phyloP scores from a whole-genome alignment of 2,329 filamentous ascomycete genomes.

The Pseudopyrenochaeta lycopersici region DNA sequence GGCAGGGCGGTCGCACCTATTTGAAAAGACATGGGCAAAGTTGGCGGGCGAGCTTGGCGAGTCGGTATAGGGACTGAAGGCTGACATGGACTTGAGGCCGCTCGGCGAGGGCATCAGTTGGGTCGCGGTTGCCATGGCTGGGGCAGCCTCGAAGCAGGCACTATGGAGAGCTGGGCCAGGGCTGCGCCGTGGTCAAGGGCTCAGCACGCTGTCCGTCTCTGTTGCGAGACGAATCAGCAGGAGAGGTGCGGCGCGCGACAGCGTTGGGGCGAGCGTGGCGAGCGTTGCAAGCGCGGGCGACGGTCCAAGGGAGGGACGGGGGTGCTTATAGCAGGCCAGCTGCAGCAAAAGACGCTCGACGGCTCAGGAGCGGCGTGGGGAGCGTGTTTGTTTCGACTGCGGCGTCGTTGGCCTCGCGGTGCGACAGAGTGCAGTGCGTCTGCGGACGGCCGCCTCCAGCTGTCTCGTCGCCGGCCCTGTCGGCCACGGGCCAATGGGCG shows the following conservation, averaged over 20 bases:
- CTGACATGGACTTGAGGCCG: constrained; percentile 50
- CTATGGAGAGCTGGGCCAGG: constrained; percentile 31
- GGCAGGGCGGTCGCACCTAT: constrained; percentile 57
- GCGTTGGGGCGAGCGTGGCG: constrained; percentile 13
- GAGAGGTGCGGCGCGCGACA: constrained; percentile 15
- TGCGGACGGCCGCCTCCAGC: neutral
- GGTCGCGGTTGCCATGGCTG: constrained; percentile 50
- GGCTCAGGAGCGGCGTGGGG: neutral
- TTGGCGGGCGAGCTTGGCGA: constrained; percentile 59
- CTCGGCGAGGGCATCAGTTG: constrained; percentile 58
- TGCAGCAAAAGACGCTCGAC: constrained; percentile 4
- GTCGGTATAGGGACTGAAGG: constrained; percentile 61
- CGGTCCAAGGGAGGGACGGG: neutral
- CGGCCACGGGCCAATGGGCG: neutral
- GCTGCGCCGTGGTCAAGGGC: constrained; percentile 25
- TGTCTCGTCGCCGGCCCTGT: neutral
- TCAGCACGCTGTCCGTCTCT: neutral
- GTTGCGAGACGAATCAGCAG: constrained; percentile 13
- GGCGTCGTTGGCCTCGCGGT: neutral
- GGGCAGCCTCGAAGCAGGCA: constrained; percentile 22
- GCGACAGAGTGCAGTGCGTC: too few relatives aligned
- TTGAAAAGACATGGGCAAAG: constrained; percentile 53
- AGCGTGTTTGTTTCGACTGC: neutral
- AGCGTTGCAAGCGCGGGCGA: constrained; percentile 10
- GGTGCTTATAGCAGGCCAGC: constrained; percentile 11